phyloP scores from a whole-genome alignment of 257 asterid species.

The Penstemon barbatus region DNA sequence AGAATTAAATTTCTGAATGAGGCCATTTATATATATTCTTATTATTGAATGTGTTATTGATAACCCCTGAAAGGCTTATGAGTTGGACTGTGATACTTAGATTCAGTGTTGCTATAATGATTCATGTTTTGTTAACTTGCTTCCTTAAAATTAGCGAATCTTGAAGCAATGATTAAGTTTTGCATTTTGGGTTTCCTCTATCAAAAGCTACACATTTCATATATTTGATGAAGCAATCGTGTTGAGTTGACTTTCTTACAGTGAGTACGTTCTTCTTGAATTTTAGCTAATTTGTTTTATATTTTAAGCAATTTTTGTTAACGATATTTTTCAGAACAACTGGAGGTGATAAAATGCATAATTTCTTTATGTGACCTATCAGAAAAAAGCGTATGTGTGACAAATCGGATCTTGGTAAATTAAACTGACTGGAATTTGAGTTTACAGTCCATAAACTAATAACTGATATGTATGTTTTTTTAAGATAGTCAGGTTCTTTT shows the following conservation, averaged over 20 bases:
- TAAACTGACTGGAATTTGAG: conserved; percentile 8
- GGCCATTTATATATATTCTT: too few relatives aligned
- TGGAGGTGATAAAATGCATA: not conserved
- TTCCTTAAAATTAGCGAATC: not conserved
- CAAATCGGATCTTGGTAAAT: not conserved
- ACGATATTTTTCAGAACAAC: conserved; percentile 4
- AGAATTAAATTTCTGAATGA: not conserved
- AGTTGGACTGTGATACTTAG: conserved; percentile 11
- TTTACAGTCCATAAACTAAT: not conserved
- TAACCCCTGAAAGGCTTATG: not conserved
- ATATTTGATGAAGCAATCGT: not conserved
- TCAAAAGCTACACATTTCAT: not conserved
- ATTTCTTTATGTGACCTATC: conserved; percentile 6
- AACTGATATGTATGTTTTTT: not conserved
- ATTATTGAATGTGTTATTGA: not conserved
- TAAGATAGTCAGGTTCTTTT: not conserved
- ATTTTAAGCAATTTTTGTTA: not conserved
- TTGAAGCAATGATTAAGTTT: not conserved
- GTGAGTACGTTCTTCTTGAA: conserved; percentile 10
- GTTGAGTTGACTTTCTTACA: not conserved
- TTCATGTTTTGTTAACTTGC: conserved; percentile 1
- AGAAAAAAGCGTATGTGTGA: not conserved
- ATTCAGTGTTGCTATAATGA: not conserved
- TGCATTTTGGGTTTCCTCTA: conserved; percentile 13
- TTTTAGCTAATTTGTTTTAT: conserved; percentile 14